phyloP scores from a whole-genome alignment of 2,329 filamentous ascomycete genomes.

The Colletotrichum sansevieriae region DNA sequence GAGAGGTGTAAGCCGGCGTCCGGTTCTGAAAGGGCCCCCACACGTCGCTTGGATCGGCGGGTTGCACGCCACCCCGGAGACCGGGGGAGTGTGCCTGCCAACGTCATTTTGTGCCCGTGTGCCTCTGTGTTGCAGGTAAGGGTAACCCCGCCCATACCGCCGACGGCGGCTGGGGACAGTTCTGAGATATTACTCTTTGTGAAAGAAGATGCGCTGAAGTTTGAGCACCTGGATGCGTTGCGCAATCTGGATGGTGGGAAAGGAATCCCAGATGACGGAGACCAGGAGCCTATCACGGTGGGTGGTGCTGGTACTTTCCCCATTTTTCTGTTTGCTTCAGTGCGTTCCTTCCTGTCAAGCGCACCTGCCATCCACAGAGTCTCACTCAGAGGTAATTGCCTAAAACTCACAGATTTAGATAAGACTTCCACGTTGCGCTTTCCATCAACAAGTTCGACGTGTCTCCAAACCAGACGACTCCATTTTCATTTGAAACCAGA shows the following conservation, averaged over 20 bases:
- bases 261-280: constrained; percentile 8
- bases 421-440: constrained; percentile 22
- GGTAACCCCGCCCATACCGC: constrained; percentile 15
- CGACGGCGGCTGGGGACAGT: constrained; percentile 4
- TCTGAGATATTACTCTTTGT: not conserved
- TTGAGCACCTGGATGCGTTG: constrained; percentile 15
- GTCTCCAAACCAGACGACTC: not conserved
- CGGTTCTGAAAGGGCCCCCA: constrained; percentile 25
- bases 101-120: constrained; percentile 32
- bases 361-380: constrained; percentile 8
- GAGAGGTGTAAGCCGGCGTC: constrained; percentile 16
- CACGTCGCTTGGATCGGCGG: constrained; percentile 31
- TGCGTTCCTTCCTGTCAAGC: constrained; percentile 4
- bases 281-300: constrained; percentile 5
- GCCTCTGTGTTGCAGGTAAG: not conserved
- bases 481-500: not conserved
- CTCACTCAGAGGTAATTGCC: not conserved
- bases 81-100: constrained; percentile 24
- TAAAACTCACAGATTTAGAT: constrained; percentile 7
- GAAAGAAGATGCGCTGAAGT: not conserved
- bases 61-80: constrained; percentile 31
- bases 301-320: constrained; percentile 34
- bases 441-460: not conserved
- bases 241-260: constrained; percentile 7
- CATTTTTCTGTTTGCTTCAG: constrained; percentile 27